Evolutionary conservation across 106 monocot genomes (phyloP), one percentile per base, ranked within the genome.

Genomic region (Platanthera guangdongensis): DNA sequence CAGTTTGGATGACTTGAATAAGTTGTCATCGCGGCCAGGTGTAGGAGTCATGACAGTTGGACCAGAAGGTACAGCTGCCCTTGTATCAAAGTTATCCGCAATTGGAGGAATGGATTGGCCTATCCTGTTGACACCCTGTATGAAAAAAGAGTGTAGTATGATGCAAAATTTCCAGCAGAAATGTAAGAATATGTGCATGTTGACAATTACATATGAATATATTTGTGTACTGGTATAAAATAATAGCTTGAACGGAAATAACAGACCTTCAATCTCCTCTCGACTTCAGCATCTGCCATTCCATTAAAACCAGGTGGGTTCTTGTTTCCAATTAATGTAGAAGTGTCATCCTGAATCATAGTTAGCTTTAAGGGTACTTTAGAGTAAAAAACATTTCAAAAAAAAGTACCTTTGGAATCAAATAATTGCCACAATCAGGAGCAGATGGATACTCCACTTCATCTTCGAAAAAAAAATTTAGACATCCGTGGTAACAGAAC

Each of bases 351-450:
- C 94, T 99, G 73, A 55, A 75, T 32, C 53, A 65, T 52, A 68
- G 50, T 7, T 55, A 53, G 75, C n/a, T 55, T 25, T 32, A 73
- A 1, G 9, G 47, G 25, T 10, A 21, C 52, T 76, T 47, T 51
- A 47, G 48, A 12, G 45, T 51, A 51, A 49, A 52, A 9, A 9
- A 70, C 11, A 16, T 79, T 53, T 5, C 22, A 46, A 55, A 18
- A 14, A 21, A 3, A 1, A 1, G 19, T 88, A 99, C 97, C 89
- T 94, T 94, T 47, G 90, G 83, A 64, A 87, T 87, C 76, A 99
- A 78, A 88, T 94, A 94, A 73, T 94, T 94, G 73, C 91, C 84
- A 19, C 89, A 94, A 80, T 99, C 94, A 68, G 97, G 97, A 79
- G 94, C 88, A 81, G 83, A 80, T n/a, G 88, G 88, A 59, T 86